Percentiles rank a stretch among this genome's conserved stretches.
Evolutionary conservation across 441 rosid genomes (phyloP).

Genomic region (Theobroma grandiflorum): DNA sequence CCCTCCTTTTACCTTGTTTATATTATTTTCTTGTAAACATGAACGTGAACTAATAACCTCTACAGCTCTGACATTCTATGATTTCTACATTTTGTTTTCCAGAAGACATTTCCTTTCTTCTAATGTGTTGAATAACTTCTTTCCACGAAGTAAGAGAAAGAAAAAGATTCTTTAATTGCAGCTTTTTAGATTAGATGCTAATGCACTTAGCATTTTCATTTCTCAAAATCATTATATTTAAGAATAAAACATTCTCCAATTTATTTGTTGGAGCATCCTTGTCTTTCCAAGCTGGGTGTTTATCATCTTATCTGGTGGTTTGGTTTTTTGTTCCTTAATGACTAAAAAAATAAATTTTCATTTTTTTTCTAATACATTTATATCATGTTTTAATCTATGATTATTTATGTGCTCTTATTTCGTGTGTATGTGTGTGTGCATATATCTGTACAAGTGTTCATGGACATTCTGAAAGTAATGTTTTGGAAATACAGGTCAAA

Average conservation of each 20-base stretch:
- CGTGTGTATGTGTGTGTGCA: background rate
- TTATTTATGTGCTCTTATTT: background rate
- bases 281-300: background rate
- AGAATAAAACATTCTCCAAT: slow-evolving; percentile 45
- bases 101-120: background rate
- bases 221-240: slow-evolving; percentile 31
- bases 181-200: background rate
- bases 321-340: background rate
- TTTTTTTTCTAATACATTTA: background rate
- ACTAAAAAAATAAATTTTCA: background rate
- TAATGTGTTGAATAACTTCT: background rate
- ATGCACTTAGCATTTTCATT: background rate
- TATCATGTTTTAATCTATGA: background rate
- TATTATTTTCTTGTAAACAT: background rate
- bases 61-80: slow-evolving; percentile 34
- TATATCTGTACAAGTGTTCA: background rate
- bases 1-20: background rate
- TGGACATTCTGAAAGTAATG: background rate
- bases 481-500: slow-evolving; percentile 43
- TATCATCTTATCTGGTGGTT: background rate
- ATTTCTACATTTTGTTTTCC: background rate
- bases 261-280: slow-evolving; percentile 13
- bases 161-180: background rate
- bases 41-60: background rate
- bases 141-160: background rate